Base-by-base conservation (phyloP, 768 basidiomycete species). In the Exsudoporus frostii region DNA sequence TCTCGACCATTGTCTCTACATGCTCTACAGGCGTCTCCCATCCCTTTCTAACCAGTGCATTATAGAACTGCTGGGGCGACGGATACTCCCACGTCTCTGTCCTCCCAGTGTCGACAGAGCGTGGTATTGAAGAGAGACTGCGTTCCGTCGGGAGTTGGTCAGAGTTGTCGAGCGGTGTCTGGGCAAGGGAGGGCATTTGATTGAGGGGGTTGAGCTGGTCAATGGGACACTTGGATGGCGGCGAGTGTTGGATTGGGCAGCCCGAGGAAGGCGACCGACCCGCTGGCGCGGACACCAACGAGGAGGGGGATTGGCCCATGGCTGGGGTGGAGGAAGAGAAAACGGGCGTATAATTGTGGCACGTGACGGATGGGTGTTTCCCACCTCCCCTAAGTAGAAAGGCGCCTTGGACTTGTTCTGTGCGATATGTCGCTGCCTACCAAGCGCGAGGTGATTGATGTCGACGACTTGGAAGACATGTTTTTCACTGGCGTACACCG, bases 21-120 rank as follows among this genome's bases (percentile, higher is more conserved):
- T 93, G 88, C 62, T 98, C 92, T 70, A 95, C 94, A 0, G 94
- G 93, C 2, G 97, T 96, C 71, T 96, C 94, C 90, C 90, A 93
- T 3, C 97, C 97, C 67, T 99, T 99, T 56, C 93, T 76, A 10
- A 92, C 92, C 14, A 99, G 79, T 0, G 96, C 96, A 70, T 98
- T 98, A 71, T 98, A 95, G 67, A 98, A 98, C 69, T 98, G 95
- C 71, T 98, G 96, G 10, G 95, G 92, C 2, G 89, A 92, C 3
- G 96, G 96, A 71, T 98, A 98, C 67, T 97, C 94, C 96, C 96
- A 98, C 42, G 76, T 80, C 22, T 56, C 55, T 24, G 55, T 63
- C 8, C 22, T 53, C 19, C 48, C 57, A 2, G 54, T 15, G 1
- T 70, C 65, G 4, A 64, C 60, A 51, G 84, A 75, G 45, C 94